A percentile compares a stretch with the other conserved stretches of the same genome.
These are phyloP conservation scores for Termitomyces titanicus DNA, from an alignment of 768 basidiomycete genomes.

Conservation along the genomic window DNA sequence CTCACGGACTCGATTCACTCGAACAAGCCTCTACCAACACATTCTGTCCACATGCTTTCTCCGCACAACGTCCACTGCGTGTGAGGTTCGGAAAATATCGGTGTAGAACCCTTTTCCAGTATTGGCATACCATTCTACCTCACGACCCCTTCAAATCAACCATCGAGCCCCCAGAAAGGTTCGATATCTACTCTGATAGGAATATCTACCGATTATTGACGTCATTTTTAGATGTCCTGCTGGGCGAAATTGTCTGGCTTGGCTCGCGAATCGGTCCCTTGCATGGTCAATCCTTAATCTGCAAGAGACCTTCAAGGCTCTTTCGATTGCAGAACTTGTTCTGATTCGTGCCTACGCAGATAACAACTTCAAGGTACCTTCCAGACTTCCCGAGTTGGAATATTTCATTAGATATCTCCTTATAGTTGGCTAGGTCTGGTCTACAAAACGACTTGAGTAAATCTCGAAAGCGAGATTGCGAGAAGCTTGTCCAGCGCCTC, in stretches of 20 bases:
- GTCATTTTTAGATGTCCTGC: slow-evolving; percentile 9
- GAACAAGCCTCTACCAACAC: background rate
- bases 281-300: slow-evolving; percentile 12
- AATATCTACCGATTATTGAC: slow-evolving; percentile 4
- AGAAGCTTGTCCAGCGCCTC: slow-evolving; percentile 5
- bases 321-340: slow-evolving; percentile 2
- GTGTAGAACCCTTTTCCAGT: slow-evolving; percentile 9
- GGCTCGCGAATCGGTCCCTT: slow-evolving; percentile 9
- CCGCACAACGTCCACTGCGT: slow-evolving; percentile 1
- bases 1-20: slow-evolving; percentile 2
- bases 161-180: slow-evolving; percentile 1
- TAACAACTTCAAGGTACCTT: slow-evolving; percentile 10
- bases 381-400: background rate
- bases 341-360: slow-evolving; percentile 4
- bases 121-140: slow-evolving; percentile 9
- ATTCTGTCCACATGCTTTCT: slow-evolving; percentile 6
- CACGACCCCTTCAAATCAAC: slow-evolving; percentile 1
- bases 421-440: slow-evolving; percentile 7
- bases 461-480: slow-evolving; percentile 9
- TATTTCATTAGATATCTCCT: background rate
- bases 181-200: background rate
- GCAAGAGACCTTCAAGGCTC: background rate
- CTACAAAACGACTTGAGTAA: slow-evolving; percentile 8
- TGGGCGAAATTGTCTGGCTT: slow-evolving; percentile 5
- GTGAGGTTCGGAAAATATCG: slow-evolving; percentile 13